Evolutionary conservation across 2,329 filamentous ascomycete genomes (phyloP), one percentile per base, ranked within the genome.

Genomic region (Ceratocystis variospora): DNA sequence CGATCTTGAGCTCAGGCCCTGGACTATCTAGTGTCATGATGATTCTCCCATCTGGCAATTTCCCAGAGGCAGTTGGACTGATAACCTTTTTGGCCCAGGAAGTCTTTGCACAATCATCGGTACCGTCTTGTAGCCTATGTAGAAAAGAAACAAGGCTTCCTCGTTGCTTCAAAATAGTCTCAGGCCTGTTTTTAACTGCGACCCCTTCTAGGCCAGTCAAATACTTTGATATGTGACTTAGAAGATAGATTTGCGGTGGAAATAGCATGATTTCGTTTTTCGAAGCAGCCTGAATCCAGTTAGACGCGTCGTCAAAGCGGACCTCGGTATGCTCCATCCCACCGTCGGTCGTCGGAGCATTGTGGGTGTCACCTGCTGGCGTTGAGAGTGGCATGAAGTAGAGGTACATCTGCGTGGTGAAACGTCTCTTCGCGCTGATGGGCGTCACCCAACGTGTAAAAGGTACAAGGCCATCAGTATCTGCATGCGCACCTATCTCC

Each of bases 401-500:
- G 10, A 97, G 75, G 76, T 97, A 99, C 93, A 97, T 97, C 73
- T 96, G 92, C 0, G 93, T 96, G 0, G 89, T 90, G 77, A 95
- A 99, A 59, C 94, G 83, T 71, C 87, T 90, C 0, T 85, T 82
- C 1, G 87, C 78, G 68, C 83, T 84, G 0, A 79, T 75, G 0
- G 93, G 93, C 1, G 94, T 97, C 66, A 97, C 81, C 94, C 94
- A 97, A 65, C 90, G 84, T 0, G 92, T 96, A 73, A 96, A 96
- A 0, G 92, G 90, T 6, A 89, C 78, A 2, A 96, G 77, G 46
- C 80, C 79, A 1, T 86, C 86, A 83, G 65, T 15, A 31, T 63
- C 90, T 2, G 86, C 77, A 10, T 79, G 75, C 0, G 82, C 87
- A 6, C 82, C 85, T 59, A 83, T 78, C 0, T 73, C 73, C 61